Evolutionary conservation across 139 green algal species (phyloP).

Genomic region (Gonium pectorale): DNA sequence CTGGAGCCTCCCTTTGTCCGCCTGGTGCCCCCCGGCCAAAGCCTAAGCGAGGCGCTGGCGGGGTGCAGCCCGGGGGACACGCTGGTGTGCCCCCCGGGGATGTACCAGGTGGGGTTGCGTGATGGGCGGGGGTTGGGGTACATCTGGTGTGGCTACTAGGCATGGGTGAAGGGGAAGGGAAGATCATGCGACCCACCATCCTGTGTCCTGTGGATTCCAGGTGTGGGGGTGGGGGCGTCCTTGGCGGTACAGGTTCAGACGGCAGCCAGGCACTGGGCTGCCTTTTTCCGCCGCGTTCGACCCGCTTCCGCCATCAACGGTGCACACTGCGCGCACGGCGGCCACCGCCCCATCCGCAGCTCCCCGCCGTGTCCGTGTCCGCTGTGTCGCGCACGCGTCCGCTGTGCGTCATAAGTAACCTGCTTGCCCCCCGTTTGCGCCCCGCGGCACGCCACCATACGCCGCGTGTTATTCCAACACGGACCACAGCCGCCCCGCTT

Average conservation of each 20-base stretch:
- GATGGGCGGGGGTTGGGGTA: not conserved
- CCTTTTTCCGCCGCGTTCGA: too few relatives aligned
- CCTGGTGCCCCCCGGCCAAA: not conserved
- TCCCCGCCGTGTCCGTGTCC: too few relatives aligned
- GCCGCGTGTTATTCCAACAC: not conserved
- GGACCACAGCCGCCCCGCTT: not conserved
- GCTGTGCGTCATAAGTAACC: not conserved
- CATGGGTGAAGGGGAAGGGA: too few relatives aligned
- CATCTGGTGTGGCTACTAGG: too few relatives aligned
- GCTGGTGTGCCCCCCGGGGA: slow-evolving; percentile 12
- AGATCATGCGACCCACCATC: too few relatives aligned
- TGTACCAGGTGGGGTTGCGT: slow-evolving; percentile 32
- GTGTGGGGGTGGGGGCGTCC: not conserved
- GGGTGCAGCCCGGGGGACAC: slow-evolving; percentile 1
- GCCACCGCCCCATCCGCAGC: too few relatives aligned
- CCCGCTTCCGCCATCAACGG: too few relatives aligned
- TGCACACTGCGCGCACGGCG: too few relatives aligned
- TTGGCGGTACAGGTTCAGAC: too few relatives aligned
- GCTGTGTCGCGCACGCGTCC: not conserved
- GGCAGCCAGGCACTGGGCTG: too few relatives aligned
- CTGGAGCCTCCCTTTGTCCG: slow-evolving; percentile 11
- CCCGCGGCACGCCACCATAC: not conserved
- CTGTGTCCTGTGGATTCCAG: too few relatives aligned
- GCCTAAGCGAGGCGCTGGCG: slow-evolving; percentile 16
- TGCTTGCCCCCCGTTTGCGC: not conserved